Percentiles rank a stretch among this genome's conserved stretches.
phyloP scores from a whole-genome alignment of 225 moss, liverwort and hornwort genomes.

The Straminergon stramineum region DNA sequence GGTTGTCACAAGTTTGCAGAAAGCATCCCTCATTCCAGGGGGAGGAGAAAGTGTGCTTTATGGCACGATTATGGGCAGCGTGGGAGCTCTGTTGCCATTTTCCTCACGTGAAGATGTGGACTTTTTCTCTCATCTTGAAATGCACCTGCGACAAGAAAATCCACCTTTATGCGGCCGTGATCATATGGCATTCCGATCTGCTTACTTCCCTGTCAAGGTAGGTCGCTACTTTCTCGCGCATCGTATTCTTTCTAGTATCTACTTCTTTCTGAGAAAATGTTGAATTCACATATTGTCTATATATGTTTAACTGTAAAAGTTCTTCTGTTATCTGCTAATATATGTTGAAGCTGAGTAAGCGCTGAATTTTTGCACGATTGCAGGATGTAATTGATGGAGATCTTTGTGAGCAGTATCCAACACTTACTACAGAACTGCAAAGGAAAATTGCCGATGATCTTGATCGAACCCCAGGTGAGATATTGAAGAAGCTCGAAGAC shows the following conservation, averaged over 20 bases:
- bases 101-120: conserved; percentile 95
- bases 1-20: conserved; percentile 94
- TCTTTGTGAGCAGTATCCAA: conserved; percentile 96
- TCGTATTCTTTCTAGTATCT: neutral
- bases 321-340: neutral
- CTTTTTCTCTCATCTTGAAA: conserved; percentile 97
- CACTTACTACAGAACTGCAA: conserved; percentile 74
- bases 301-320: neutral
- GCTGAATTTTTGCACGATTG: neutral
- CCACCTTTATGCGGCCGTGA: conserved; percentile 94
- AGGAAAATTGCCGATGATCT: conserved; percentile 96
- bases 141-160: conserved; percentile 98
- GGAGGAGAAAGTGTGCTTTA: conserved; percentile 92
- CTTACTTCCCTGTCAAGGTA: conserved; percentile 97
- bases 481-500: conserved; percentile 96
- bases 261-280: neutral
- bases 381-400: conserved; percentile 99
- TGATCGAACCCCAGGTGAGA: conserved; percentile 97
- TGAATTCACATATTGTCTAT: neutral
- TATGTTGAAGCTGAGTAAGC: neutral
- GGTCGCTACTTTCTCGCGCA: neutral
- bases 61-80: conserved; percentile 95
- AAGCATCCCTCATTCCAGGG: conserved; percentile 94
- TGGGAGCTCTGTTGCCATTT: conserved; percentile 91
- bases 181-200: conserved; percentile 95